Conservation (phyloP, 2,329 filamentous ascomycete species). For the Leptographium procerum region DNA sequence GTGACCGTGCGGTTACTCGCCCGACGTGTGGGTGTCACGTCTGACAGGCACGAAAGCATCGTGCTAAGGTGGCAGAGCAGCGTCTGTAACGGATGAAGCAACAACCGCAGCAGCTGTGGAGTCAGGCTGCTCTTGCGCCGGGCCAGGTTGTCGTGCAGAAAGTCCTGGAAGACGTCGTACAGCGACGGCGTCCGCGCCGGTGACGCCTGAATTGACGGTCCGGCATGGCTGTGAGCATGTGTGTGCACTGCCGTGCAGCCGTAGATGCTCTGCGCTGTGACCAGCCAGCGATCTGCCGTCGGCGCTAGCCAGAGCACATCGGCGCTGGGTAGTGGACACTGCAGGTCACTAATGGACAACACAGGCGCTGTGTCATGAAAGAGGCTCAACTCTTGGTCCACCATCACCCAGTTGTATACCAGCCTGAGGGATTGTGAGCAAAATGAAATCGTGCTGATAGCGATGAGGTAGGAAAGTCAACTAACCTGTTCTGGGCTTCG, state of each 20-base stretch:
- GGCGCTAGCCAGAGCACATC: slow-evolving; percentile 53
- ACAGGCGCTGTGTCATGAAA: slow-evolving; percentile 54
- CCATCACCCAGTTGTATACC: slow-evolving; percentile 66
- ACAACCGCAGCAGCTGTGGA: slow-evolving; percentile 50
- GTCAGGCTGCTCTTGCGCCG: slow-evolving; percentile 30
- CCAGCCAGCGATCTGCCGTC: slow-evolving; percentile 46
- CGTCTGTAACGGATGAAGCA: slow-evolving; percentile 57
- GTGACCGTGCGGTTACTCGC: slow-evolving; percentile 35
- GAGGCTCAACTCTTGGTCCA: slow-evolving; percentile 59
- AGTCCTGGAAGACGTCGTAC: slow-evolving; percentile 54
- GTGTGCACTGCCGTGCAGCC: slow-evolving; percentile 25
- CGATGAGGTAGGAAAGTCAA: neutral
- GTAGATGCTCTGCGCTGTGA: slow-evolving; percentile 46
- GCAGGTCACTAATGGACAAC: slow-evolving; percentile 54
- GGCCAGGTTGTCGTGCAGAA: slow-evolving; percentile 52
- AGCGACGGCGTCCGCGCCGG: slow-evolving; percentile 46
- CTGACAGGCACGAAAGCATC: slow-evolving; percentile 53
- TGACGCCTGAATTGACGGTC: slow-evolving; percentile 38
- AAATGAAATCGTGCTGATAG: slow-evolving; percentile 8
- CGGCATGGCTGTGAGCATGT: slow-evolving; percentile 25
- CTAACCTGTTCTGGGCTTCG: slow-evolving; percentile 51
- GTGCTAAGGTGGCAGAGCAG: slow-evolving; percentile 54
- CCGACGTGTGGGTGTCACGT: slow-evolving; percentile 32
- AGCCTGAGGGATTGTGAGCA: slow-evolving; percentile 32
- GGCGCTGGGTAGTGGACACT: slow-evolving; percentile 49